These are phyloP conservation scores for Pyrenophora tritici-repentis DNA, from an alignment of 2,329 filamentous ascomycete genomes.

Conservation along the genomic window DNA sequence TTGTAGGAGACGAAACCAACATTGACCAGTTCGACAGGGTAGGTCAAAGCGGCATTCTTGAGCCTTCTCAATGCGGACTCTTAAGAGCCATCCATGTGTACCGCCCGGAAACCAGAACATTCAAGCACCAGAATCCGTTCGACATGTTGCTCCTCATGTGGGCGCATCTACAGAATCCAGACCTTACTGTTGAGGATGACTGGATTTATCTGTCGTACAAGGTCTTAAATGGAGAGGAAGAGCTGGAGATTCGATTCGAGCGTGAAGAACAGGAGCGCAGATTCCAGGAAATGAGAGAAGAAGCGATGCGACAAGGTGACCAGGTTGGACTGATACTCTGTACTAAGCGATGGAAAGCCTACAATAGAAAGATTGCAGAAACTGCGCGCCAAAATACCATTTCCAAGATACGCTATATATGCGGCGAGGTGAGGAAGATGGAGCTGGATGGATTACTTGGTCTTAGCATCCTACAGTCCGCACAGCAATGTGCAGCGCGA, in stretches of 20 bases:
- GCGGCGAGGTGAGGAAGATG: constrained; percentile 8
- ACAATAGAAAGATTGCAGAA: constrained; percentile 6
- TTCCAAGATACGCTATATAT: constrained; percentile 13
- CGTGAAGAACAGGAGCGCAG: constrained; percentile 3
- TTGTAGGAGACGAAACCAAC: constrained; percentile 1
- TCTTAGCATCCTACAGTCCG: constrained; percentile 19
- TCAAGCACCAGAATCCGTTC: constrained; percentile 17
- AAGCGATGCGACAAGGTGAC: constrained; percentile 9
- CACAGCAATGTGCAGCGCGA: constrained; percentile 14
- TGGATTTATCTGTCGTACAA: constrained; percentile 19
- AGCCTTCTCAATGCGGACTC: constrained; percentile 11
- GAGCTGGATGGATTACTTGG: constrained; percentile 15
- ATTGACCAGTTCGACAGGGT: background rate
- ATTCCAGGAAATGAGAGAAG: constrained; percentile 6
- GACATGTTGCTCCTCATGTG: constrained; percentile 23
- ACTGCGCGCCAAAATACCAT: background rate
- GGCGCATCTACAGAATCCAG: constrained; percentile 22
- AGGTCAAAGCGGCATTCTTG: constrained; percentile 5
- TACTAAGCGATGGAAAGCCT: background rate
- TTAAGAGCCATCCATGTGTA: constrained; percentile 21
- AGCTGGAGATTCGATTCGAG: constrained; percentile 3
- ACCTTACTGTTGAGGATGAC: constrained; percentile 16
- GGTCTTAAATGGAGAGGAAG: constrained; percentile 12
- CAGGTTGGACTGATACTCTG: background rate
- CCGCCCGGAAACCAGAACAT: constrained; percentile 24